These are phyloP conservation scores for Amanita phalloides DNA, from an alignment of 768 basidiomycete species.

Conservation along the genomic window DNA sequence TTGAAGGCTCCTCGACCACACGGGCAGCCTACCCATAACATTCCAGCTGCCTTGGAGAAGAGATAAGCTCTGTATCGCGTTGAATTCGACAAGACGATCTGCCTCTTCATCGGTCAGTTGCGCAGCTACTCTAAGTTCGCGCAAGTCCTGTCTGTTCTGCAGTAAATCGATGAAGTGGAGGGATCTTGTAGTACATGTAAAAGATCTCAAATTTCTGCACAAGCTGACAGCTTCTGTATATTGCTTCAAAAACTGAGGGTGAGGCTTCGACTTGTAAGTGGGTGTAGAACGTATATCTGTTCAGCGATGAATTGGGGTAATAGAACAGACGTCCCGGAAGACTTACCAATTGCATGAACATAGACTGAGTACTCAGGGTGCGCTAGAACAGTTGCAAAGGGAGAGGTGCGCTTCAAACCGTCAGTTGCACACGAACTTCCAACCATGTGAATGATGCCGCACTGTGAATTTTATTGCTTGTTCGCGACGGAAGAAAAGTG, in stretches of 20 bases:
- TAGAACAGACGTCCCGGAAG: not conserved
- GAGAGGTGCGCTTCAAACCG: conserved; percentile 34
- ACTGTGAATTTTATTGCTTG: not conserved
- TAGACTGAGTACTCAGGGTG: conserved; percentile 46
- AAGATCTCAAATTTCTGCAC: conserved; percentile 43
- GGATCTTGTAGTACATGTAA: conserved; percentile 35
- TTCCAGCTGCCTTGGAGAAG: conserved; percentile 57
- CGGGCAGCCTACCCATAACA: conserved; percentile 45
- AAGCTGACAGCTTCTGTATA: conserved; percentile 35
- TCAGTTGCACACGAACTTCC: conserved; percentile 2
- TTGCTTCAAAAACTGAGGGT: conserved; percentile 42
- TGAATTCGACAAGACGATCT: conserved; percentile 27
- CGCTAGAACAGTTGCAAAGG: conserved; percentile 46
- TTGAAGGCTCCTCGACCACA: conserved; percentile 36
- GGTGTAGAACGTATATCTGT: conserved; percentile 45
- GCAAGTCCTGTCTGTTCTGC: conserved; percentile 30
- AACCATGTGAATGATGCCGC: not conserved
- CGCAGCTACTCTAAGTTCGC: conserved; percentile 37
- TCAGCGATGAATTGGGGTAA: not conserved
- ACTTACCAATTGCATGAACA: conserved; percentile 46
- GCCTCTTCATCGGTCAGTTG: conserved; percentile 44
- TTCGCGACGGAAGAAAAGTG: conserved; percentile 34
- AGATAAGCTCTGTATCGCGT: conserved; percentile 31
- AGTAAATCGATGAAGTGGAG: conserved; percentile 39
- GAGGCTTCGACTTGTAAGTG: conserved; percentile 20